phyloP scores from a whole-genome alignment of 2,329 filamentous ascomycete genomes.

The Curvularia eragrostidis region DNA sequence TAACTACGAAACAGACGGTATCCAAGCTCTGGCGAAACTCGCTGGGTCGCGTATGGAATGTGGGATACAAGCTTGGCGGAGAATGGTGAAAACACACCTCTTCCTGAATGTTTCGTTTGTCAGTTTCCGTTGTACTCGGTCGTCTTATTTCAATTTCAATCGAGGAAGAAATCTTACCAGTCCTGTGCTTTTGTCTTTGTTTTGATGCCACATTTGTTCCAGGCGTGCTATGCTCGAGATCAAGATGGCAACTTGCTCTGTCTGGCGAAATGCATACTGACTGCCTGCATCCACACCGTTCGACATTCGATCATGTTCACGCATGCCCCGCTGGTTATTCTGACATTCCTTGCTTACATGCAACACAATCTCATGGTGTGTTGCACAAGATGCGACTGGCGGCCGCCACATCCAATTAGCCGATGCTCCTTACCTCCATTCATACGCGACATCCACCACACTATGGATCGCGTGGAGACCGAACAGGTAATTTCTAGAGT shows the following conservation, averaged over 20 bases:
- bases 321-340: not conserved
- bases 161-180: not conserved
- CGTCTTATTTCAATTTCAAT: not conserved
- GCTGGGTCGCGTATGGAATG: slow-evolving; percentile 57
- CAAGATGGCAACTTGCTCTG: not conserved
- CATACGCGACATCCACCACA: not conserved
- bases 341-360: not conserved
- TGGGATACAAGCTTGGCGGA: slow-evolving; percentile 62
- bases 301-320: not conserved
- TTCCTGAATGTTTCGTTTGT: not conserved
- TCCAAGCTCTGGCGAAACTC: slow-evolving; percentile 60
- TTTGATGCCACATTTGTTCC: not conserved
- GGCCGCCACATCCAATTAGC: not conserved
- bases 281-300: not conserved
- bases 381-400: not conserved
- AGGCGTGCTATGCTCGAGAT: not conserved
- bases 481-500: not conserved
- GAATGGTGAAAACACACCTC: slow-evolving; percentile 51
- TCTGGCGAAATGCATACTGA: not conserved
- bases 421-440: not conserved
- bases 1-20: slow-evolving; percentile 39
- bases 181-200: not conserved
- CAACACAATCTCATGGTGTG: not conserved
- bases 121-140: not conserved
- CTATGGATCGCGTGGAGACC: not conserved